phyloP scores from a whole-genome alignment of 768 basidiomycete genomes.

The Tulasnella sp. region DNA sequence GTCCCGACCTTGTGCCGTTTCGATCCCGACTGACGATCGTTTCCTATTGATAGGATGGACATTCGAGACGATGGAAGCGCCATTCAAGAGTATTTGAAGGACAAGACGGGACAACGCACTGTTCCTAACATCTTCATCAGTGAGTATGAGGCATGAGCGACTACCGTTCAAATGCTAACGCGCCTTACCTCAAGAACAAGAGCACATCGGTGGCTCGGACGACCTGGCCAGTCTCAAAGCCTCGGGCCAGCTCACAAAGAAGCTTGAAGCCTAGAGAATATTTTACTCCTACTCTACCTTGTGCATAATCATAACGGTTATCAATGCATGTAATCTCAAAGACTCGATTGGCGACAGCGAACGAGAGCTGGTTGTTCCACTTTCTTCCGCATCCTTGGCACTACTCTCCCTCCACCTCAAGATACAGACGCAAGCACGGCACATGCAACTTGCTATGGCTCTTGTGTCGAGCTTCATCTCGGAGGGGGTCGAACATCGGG shows the following conservation, averaged over 20 bases:
- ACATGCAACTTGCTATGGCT: too few species aligned
- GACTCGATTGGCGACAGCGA: too few species aligned
- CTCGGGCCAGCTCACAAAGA: conserved; percentile 10
- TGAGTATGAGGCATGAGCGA: conserved; percentile 23
- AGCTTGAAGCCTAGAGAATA: background rate
- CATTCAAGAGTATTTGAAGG: conserved; percentile 53
- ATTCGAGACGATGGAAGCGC: conserved; percentile 38
- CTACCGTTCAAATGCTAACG: background rate
- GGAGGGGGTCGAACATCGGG: background rate
- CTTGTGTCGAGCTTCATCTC: too few species aligned
- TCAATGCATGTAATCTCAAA: background rate
- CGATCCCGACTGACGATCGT: background rate
- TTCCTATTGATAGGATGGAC: conserved; percentile 15
- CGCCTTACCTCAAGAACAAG: conserved; percentile 9
- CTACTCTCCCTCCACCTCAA: too few species aligned
- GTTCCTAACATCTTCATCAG: conserved; percentile 74
- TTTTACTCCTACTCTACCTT: too few species aligned
- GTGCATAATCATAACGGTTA: background rate
- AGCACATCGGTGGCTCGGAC: conserved; percentile 21
- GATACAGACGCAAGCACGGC: too few species aligned
- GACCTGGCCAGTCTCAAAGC: conserved; percentile 15
- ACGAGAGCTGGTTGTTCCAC: too few species aligned
- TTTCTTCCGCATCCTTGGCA: too few species aligned
- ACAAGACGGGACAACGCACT: conserved; percentile 55
- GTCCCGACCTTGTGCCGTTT: background rate